Conservation (phyloP, 73 alveolate species). For the Effrenium voratum region DNA sequence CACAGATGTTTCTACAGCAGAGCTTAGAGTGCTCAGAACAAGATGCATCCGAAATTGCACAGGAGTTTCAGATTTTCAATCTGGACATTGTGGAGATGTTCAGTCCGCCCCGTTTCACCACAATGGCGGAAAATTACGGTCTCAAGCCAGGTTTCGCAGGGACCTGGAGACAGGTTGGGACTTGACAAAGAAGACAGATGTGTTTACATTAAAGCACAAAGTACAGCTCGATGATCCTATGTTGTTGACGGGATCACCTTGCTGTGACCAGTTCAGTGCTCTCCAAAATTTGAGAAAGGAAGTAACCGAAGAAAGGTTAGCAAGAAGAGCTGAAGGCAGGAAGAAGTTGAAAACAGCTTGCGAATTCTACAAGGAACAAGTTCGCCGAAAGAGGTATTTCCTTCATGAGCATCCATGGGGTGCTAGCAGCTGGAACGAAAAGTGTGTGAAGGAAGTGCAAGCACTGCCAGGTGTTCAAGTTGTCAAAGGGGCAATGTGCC, state of each 20-base stretch:
- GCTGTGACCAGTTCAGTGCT: not conserved
- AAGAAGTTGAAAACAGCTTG: not conserved
- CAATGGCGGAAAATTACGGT: not conserved
- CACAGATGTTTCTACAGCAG: no score
- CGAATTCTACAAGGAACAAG: not conserved
- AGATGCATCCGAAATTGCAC: no score
- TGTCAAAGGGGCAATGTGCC: slow-evolving; percentile 12
- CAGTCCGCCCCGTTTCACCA: not conserved
- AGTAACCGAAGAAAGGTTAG: not conserved
- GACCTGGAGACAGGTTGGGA: not conserved
- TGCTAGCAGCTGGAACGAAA: not conserved
- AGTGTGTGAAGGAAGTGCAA: not conserved
- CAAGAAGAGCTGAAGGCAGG: not conserved
- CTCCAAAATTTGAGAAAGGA: not conserved
- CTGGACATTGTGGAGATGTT: not conserved
- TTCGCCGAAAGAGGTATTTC: not conserved
- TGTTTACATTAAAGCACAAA: not conserved
- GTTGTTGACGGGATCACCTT: not conserved
- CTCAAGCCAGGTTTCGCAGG: not conserved
- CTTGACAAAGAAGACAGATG: not conserved
- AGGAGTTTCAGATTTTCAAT: no score
- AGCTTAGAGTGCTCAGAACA: no score
- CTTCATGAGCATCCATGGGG: not conserved
- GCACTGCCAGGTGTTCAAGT: not conserved
- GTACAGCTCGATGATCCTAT: not conserved